Conservation (phyloP, 1,284 basidiomycete genomes). For the Porphyrellus sp. region DNA sequence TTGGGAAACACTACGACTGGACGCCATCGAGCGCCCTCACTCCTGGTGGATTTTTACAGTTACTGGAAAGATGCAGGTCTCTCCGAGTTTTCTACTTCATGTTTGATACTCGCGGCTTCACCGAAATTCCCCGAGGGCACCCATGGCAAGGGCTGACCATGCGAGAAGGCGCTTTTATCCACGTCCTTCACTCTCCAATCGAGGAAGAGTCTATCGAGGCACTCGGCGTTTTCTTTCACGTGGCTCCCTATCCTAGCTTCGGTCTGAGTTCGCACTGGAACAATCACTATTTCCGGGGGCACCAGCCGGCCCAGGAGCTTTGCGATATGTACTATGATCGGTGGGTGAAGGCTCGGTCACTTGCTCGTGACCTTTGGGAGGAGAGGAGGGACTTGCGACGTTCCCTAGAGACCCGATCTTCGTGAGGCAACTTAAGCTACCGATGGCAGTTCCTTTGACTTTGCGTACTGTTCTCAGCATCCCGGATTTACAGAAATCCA, state of each 20-base stretch:
- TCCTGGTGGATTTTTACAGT: conserved; percentile 12
- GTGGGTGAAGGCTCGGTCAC: conserved; percentile 1
- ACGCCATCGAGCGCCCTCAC: conserved; percentile 3
- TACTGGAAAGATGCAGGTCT: conserved; percentile 17
- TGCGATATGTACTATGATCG: conserved; percentile 3
- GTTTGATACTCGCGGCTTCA: conserved; percentile 14
- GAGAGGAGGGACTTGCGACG: background rate
- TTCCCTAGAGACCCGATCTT: background rate
- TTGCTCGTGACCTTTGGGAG: conserved; percentile 6
- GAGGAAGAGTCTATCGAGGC: conserved; percentile 14
- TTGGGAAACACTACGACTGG: conserved; percentile 1
- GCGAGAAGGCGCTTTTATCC: background rate
- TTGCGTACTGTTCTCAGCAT: no score
- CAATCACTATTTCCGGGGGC: background rate
- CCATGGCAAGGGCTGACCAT: conserved; percentile 14
- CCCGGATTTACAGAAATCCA: no score
- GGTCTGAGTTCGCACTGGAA: conserved; percentile 6
- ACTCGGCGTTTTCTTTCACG: conserved; percentile 17
- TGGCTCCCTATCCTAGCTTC: conserved; percentile 8
- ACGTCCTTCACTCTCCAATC: conserved; percentile 8
- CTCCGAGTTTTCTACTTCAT: conserved; percentile 6
- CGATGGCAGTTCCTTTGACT: no score
- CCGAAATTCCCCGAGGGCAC: conserved; percentile 9
- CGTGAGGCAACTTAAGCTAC: no score
- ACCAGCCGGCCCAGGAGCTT: background rate